These are phyloP conservation scores for Ampelocalamus luodianensis DNA, from an alignment of 176 grass and related monocot species.

Conservation along the genomic window DNA sequence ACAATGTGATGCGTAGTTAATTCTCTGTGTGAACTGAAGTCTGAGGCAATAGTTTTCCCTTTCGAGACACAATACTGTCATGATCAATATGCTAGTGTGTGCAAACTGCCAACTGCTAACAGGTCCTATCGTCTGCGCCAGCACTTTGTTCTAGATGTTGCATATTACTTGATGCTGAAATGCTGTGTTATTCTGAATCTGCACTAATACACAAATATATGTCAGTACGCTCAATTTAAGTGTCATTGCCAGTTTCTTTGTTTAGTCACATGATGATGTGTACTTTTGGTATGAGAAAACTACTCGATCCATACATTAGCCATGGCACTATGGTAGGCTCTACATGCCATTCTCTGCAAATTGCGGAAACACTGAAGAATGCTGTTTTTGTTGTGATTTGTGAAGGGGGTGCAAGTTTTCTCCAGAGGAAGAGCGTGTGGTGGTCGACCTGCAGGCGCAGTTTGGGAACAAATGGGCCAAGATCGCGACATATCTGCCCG, in stretches of 20 bases:
- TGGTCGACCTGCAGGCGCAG: constrained; percentile 49
- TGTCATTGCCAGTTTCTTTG: background rate
- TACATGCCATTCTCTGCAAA: background rate
- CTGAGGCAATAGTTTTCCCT: background rate
- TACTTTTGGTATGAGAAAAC: background rate
- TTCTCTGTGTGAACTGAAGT: background rate
- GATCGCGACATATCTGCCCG: constrained; percentile 51
- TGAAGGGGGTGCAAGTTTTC: constrained; percentile 53
- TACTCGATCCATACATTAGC: background rate
- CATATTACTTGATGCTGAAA: background rate
- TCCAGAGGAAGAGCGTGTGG: constrained; percentile 50
- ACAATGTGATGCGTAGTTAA: background rate
- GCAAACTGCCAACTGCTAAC: background rate
- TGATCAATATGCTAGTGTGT: background rate
- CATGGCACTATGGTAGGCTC: background rate
- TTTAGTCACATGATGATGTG: background rate
- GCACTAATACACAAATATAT: background rate
- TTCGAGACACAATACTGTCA: background rate
- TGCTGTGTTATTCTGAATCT: background rate
- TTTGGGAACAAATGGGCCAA: constrained; percentile 71
- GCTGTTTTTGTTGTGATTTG: background rate
- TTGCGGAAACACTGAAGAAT: background rate
- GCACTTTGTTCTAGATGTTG: background rate
- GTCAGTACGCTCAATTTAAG: background rate
- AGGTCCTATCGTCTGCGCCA: background rate